Conservation (phyloP, 1,284 basidiomycete species). For the Moniliella sp. region DNA sequence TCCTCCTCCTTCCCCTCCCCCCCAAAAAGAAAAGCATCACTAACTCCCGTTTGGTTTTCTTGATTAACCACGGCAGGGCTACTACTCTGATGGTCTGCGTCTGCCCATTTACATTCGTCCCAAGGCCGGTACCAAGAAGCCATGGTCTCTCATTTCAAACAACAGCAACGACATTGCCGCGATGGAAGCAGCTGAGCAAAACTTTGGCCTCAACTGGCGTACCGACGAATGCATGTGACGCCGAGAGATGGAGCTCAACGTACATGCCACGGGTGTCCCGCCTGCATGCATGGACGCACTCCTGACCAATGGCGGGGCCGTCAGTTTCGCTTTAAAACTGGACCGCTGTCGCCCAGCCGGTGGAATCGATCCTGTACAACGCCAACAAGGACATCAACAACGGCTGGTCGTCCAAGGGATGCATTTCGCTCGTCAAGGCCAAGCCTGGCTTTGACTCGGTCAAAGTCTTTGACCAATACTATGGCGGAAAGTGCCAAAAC, state of each 20-base stretch:
- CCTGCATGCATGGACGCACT: constrained; percentile 14
- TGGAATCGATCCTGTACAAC: constrained; percentile 4
- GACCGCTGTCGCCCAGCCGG: constrained; percentile 1
- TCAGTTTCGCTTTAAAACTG: constrained; percentile 9
- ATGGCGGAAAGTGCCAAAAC: constrained; percentile 10
- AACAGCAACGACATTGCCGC: constrained; percentile 6
- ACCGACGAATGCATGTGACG: constrained; percentile 15
- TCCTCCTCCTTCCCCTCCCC: no score
- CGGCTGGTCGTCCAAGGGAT: constrained; percentile 10
- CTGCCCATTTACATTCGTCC: constrained; percentile 12
- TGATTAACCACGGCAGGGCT: not conserved
- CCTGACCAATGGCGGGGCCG: constrained; percentile 12
- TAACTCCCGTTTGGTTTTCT: no score
- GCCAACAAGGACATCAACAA: constrained; percentile 8
- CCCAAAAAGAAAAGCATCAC: no score
- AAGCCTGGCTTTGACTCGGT: constrained; percentile 8
- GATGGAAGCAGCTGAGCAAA: constrained; percentile 10
- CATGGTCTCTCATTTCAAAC: constrained; percentile 8
- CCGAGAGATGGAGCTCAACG: constrained; percentile 10
- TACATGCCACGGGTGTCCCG: constrained; percentile 12
- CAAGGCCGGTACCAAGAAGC: constrained; percentile 9
- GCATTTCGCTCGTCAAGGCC: constrained; percentile 11
- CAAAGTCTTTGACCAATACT: constrained; percentile 7
- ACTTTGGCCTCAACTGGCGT: constrained; percentile 7
- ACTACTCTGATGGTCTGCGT: constrained; percentile 1